Evolutionary conservation across 805 yeast species (phyloP).

Genomic region (Scheffersomyces lignosus): DNA sequence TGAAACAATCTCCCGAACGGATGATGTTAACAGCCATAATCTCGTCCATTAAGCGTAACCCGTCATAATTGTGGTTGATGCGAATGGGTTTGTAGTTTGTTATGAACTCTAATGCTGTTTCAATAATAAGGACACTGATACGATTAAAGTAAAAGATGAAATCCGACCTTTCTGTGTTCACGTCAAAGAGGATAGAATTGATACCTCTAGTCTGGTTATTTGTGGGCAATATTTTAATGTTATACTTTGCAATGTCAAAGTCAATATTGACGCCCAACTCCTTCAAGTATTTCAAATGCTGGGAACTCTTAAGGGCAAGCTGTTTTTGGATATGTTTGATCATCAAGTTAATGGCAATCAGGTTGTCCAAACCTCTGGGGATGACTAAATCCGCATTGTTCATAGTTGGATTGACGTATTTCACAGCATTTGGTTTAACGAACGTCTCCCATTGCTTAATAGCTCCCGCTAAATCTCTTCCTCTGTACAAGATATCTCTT

Average conservation of each 20-base stretch:
- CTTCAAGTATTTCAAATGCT: constrained; percentile 66
- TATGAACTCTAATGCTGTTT: constrained; percentile 64
- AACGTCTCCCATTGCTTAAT: constrained; percentile 86
- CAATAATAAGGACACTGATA: constrained; percentile 68
- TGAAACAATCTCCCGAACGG: constrained; percentile 91
- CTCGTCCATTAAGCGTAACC: constrained; percentile 49
- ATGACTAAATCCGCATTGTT: constrained; percentile 79
- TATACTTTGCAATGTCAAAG: constrained; percentile 27
- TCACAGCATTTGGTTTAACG: constrained; percentile 90
- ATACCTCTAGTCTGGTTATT: constrained; percentile 73
- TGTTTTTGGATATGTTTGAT: constrained; percentile 78
- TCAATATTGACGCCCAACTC: constrained; percentile 48
- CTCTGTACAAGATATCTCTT: constrained; percentile 83
- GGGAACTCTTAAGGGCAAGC: constrained; percentile 58
- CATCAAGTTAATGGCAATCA: constrained; percentile 75
- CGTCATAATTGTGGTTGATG: constrained; percentile 28
- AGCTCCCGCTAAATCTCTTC: constrained; percentile 80
- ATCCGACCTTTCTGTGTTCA: constrained; percentile 60
- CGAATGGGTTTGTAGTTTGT: constrained; percentile 31
- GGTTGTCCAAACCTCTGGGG: constrained; percentile 88
- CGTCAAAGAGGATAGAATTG: constrained; percentile 65
- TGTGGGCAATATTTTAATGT: constrained; percentile 40
- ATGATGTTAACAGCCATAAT: constrained; percentile 76
- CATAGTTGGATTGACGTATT: constrained; percentile 74
- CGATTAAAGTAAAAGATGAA: constrained; percentile 87